Base-by-base conservation (phyloP, 2,329 filamentous ascomycete species). In the Elsinoe fawcettii region DNA sequence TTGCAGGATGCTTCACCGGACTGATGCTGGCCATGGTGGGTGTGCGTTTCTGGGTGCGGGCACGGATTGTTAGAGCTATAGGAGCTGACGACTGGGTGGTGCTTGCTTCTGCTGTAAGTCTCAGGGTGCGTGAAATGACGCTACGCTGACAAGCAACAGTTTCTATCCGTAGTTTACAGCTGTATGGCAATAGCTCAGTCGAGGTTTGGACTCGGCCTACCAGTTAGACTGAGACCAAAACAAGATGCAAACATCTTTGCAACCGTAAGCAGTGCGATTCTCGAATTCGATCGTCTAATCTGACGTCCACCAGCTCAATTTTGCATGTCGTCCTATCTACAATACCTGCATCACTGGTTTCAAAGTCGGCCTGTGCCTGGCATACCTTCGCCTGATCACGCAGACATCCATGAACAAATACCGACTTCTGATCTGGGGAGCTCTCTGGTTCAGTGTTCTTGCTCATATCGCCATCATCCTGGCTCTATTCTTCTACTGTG, bases 61-160 rank as follows among this genome's bases (percentile, higher is more conserved):
- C 34, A 18, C 16, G 16, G 5, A 22, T 53, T 11, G 30, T 53
- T 4, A 18, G 23, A 16, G 49, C 30, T n/a, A 16, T 27, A 36
- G 49, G 49, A 20, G 49, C 49, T 16, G 49, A 53, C 30, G 49
- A 53, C 16, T 53, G 49, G 49, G 16, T 53, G 3, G 16, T 53
- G 18, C 23, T 20, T 12, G 16, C 18, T 7, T 20, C 49, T 36
- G 34, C 49, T 18, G 49, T 53, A 36, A 2, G 49, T 36, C 16
- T 11, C 9, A 6, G 16, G 27, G n/a, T 12, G 18, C 12, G 11
- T 14, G 8, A 3, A 14, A 36, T n/a, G 16, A 16, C 16, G 16
- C n/a, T 18, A 7, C 20, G 16, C n/a, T 37, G 34, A 18, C 30
- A 6, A 7, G 5, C 8, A 32, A 32, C 8, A 51, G 46, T 14